Percentiles rank a stretch among this genome's conserved stretches.
Conservation (phyloP, 768 basidiomycete genomes). For the Lanmaoa pseudosensibilis region DNA sequence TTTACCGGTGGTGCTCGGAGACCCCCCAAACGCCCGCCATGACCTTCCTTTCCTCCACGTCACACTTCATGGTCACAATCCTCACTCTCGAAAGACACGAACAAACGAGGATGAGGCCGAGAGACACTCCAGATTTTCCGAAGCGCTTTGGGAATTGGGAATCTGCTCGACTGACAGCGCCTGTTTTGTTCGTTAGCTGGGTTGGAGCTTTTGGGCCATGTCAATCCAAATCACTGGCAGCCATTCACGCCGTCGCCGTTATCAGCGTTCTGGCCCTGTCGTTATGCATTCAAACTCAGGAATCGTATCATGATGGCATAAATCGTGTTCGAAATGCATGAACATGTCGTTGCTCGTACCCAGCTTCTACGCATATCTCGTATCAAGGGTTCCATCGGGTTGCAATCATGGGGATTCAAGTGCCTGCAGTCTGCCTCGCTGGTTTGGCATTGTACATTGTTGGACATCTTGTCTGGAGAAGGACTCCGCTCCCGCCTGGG, state of each 20-base stretch:
- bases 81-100: too few relatives aligned
- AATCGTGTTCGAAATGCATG: not conserved
- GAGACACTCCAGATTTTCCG: not conserved
- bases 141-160: not conserved
- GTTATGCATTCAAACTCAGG: not conserved
- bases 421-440: constrained; percentile 9
- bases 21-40: too few relatives aligned
- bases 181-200: not conserved
- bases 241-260: too few relatives aligned
- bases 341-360: not conserved
- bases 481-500: constrained; percentile 7
- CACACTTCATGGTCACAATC: too few relatives aligned
- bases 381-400: not conserved
- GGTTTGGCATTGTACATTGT: constrained; percentile 8
- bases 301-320: not conserved
- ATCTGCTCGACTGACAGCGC: not conserved
- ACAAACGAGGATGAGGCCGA: too few relatives aligned
- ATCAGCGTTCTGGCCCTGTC: not conserved
- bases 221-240: too few relatives aligned
- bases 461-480: not conserved
- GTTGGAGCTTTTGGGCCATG: not conserved
- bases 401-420: not conserved
- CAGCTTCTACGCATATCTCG: not conserved
- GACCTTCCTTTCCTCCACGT: too few relatives aligned
- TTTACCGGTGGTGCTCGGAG: too few relatives aligned